phyloP scores from a whole-genome alignment of 75 land plant genomes.

The Cupressus sempervirens region DNA sequence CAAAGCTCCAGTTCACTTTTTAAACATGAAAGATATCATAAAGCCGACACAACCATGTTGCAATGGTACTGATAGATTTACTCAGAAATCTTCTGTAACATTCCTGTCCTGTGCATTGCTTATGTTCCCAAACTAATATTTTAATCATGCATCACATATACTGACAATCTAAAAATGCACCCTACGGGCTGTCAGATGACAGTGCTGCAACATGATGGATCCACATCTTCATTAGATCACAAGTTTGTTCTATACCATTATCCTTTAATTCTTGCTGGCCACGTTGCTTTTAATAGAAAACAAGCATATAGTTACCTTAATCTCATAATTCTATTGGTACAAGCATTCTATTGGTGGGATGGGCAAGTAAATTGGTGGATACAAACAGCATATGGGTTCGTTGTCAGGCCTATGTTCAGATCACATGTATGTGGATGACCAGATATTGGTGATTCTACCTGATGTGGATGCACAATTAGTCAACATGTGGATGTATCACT shows the following conservation, averaged over 20 bases:
- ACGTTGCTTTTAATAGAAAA: slow-evolving; percentile 18
- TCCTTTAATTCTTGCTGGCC: not conserved
- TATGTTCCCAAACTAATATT: not conserved
- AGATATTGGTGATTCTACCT: not conserved
- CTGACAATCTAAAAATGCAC: not conserved
- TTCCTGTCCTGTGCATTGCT: too few relatives aligned
- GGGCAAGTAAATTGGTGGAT: slow-evolving; percentile 26
- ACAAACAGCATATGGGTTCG: slow-evolving; percentile 16
- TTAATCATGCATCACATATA: not conserved
- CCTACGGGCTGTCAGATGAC: not conserved
- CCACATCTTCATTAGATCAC: not conserved
- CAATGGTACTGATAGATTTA: not conserved
- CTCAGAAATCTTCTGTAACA: not conserved
- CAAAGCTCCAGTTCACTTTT: too few relatives aligned
- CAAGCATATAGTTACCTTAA: slow-evolving; percentile 20
- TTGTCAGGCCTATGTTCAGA: slow-evolving; percentile 45
- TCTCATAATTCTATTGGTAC: slow-evolving; percentile 35
- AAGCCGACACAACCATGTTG: not conserved
- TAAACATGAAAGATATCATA: not conserved
- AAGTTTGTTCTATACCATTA: not conserved
- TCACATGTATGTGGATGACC: slow-evolving; percentile 8
- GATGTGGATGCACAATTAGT: not conserved
- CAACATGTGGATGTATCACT: slow-evolving; percentile 38
- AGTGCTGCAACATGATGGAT: not conserved
- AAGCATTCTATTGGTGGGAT: slow-evolving; percentile 16